phyloP scores from a whole-genome alignment of 2,329 filamentous ascomycete species.

The Ceratocystis albifundus region DNA sequence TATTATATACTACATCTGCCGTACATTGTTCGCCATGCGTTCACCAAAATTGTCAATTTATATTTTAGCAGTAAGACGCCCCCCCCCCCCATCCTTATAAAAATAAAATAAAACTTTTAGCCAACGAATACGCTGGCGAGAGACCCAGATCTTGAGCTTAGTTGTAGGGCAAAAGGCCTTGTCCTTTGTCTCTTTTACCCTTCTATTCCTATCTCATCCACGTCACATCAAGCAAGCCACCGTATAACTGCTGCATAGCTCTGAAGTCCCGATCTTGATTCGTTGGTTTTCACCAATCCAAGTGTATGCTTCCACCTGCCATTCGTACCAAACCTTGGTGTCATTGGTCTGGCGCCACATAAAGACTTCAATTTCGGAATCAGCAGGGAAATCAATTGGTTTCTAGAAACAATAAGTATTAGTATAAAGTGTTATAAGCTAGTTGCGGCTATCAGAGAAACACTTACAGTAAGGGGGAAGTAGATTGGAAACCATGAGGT shows the following conservation, averaged over 20 bases:
- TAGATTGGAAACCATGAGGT: conserved; percentile 99
- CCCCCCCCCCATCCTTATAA: background rate
- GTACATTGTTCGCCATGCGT: too few relatives aligned
- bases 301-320: conserved; percentile 78
- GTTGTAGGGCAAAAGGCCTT: too few relatives aligned
- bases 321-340: conserved; percentile 96
- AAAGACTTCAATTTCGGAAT: conserved; percentile 74
- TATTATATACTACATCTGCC: too few relatives aligned
- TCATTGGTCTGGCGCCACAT: conserved; percentile 97
- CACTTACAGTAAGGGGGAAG: conserved; percentile 78
- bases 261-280: conserved; percentile 54
- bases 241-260: conserved; percentile 56
- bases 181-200: background rate
- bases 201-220: background rate
- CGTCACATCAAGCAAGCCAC: conserved; percentile 58
- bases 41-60: too few relatives aligned
- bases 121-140: background rate
- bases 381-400: conserved; percentile 73
- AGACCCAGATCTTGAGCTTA: background rate
- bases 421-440: background rate
- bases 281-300: conserved; percentile 49
- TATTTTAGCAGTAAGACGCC: too few relatives aligned
- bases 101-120: background rate
- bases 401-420: conserved; percentile 42
- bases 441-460: background rate